A percentile compares a stretch with the other conserved stretches of the same genome.
Evolutionary conservation across 2,329 filamentous ascomycete genomes (phyloP).

Genomic region (Colletotrichum sp.): DNA sequence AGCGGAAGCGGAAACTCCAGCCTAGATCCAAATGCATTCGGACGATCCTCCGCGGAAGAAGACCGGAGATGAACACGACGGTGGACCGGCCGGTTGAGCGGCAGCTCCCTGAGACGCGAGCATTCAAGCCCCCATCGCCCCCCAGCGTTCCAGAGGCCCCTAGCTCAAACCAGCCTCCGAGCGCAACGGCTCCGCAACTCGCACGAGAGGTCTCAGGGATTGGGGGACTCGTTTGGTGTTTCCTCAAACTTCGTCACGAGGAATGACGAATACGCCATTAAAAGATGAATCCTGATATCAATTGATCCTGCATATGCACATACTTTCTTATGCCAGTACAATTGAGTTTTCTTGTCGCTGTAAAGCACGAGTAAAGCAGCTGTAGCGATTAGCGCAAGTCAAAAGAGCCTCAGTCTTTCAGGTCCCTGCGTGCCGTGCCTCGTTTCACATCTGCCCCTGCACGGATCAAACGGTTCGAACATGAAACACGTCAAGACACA

Average conservation of each 20-base stretch:
- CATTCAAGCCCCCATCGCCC: background rate
- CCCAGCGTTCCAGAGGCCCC: background rate
- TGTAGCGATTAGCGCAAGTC: background rate
- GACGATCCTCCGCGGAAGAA: background rate
- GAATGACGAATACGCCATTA: fast-evolving
- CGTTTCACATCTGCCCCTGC: background rate
- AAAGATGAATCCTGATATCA: background rate
- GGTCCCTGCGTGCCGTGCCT: background rate
- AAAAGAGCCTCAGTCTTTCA: background rate
- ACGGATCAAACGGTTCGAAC: background rate
- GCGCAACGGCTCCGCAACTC: background rate
- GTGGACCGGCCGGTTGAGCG: background rate
- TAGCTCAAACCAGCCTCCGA: background rate
- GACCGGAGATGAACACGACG: background rate
- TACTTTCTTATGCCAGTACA: background rate
- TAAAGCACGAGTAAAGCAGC: background rate
- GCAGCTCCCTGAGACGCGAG: background rate
- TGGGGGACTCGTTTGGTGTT: background rate
- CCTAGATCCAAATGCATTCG: background rate
- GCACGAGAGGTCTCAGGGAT: background rate
- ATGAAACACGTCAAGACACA: slow-evolving; percentile 9
- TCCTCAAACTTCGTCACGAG: background rate
- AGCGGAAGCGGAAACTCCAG: background rate
- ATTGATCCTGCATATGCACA: background rate
- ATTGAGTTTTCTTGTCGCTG: background rate